Evolutionary conservation across 805 yeast genomes (phyloP).

Genomic region (Zygosaccharomyces kombuchaensis): DNA sequence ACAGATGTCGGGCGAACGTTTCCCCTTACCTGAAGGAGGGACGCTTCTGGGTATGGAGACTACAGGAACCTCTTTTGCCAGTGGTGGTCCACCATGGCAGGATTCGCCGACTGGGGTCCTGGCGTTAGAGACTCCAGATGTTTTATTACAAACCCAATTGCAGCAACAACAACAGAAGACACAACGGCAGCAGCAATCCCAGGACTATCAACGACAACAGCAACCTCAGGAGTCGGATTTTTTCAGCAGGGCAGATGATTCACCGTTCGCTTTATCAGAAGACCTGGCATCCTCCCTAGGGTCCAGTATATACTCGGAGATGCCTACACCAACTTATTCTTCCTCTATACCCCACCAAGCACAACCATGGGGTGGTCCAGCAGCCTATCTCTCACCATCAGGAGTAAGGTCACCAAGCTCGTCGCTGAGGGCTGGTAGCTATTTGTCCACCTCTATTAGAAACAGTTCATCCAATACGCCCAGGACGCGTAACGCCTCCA

Average conservation of each 20-base stretch:
- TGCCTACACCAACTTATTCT: constrained; percentile 24
- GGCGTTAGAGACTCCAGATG: background rate
- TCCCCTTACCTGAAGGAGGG: background rate
- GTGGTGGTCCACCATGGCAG: background rate
- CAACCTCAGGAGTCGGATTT: constrained; percentile 14
- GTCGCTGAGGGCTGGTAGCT: constrained; percentile 30
- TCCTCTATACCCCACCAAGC: constrained; percentile 29
- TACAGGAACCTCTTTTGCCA: background rate
- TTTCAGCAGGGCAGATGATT: constrained; percentile 20
- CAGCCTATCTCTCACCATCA: constrained; percentile 20
- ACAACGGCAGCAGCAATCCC: constrained; percentile 1
- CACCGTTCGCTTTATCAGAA: constrained; percentile 22
- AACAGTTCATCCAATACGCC: constrained; percentile 22
- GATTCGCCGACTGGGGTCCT: background rate
- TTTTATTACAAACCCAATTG: background rate
- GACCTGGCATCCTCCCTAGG: constrained; percentile 31
- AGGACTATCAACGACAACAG: constrained; percentile 1
- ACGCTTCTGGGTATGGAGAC: background rate
- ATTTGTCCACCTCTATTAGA: constrained; percentile 30
- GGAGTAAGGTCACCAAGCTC: constrained; percentile 34
- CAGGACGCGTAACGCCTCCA: constrained; percentile 32
- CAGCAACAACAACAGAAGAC: background rate
- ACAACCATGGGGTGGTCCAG: constrained; percentile 18
- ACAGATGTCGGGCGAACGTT: background rate
- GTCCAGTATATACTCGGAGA: constrained; percentile 28